Conservation (phyloP, 2,329 filamentous ascomycete species). For the Neofusicoccum parvum region DNA sequence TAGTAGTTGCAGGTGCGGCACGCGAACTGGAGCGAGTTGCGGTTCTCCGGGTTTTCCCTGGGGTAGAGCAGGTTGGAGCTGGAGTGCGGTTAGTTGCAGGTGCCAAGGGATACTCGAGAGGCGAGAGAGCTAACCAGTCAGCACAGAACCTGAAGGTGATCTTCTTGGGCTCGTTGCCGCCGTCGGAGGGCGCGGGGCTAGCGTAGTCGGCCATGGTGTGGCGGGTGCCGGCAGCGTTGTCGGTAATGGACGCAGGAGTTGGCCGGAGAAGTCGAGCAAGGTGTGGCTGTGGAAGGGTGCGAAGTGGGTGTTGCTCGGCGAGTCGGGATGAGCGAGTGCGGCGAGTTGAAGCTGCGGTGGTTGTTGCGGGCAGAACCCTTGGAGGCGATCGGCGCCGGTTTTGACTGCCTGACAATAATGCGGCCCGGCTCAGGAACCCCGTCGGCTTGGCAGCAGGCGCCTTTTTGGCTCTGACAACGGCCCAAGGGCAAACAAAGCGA, state of each 20-base stretch:
- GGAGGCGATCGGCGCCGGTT: constrained; percentile 15
- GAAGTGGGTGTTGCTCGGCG: not conserved
- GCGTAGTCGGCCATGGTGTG: constrained; percentile 18
- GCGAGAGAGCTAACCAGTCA: constrained; percentile 67
- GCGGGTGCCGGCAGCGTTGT: not conserved
- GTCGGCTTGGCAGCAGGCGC: not conserved
- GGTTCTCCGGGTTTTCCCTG: constrained; percentile 84
- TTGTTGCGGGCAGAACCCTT: constrained; percentile 11
- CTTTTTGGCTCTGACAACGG: not conserved
- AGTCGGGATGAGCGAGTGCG: not conserved
- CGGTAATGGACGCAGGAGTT: not conserved
- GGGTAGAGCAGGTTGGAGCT: constrained; percentile 97
- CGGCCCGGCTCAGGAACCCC: not conserved
- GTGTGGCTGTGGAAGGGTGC: not conserved
- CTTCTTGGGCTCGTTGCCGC: constrained; percentile 60
- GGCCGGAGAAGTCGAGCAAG: not conserved
- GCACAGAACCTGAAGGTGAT: constrained; percentile 98
- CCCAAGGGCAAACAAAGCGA: not conserved
- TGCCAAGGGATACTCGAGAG: not conserved
- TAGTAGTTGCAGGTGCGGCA: constrained; percentile 95
- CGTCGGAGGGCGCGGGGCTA: constrained; percentile 33
- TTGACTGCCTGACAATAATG: constrained; percentile 6
- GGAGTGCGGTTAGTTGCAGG: constrained; percentile 18
- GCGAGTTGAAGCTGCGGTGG: constrained; percentile 1
- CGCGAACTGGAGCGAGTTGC: constrained; percentile 81